These are phyloP conservation scores for Luffa aegyptiaca DNA, from an alignment of 306 rosid species.

Conservation along the genomic window DNA sequence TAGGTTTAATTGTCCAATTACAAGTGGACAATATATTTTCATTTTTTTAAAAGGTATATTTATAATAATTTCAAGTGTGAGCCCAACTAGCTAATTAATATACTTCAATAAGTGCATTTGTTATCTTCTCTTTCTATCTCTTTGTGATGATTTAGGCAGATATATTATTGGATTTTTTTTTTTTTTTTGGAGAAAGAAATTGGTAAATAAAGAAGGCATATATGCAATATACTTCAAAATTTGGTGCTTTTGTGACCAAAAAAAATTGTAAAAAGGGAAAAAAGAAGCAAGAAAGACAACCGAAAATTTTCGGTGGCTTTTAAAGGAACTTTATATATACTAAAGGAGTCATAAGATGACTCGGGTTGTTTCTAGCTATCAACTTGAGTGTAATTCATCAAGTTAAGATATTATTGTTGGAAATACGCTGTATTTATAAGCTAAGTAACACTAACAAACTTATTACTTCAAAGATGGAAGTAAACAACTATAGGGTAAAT, in stretches of 20 bases:
- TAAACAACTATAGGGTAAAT: too few relatives aligned
- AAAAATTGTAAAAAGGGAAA: background rate
- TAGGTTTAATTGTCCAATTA: background rate
- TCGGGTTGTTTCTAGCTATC: too few relatives aligned
- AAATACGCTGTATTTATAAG: too few relatives aligned
- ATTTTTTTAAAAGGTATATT: background rate
- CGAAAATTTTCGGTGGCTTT: background rate
- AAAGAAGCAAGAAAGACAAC: background rate
- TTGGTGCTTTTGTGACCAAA: background rate
- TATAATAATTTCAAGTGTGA: background rate
- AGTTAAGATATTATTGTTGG: too few relatives aligned
- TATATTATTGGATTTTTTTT: too few relatives aligned
- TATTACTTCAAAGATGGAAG: too few relatives aligned
- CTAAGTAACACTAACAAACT: too few relatives aligned
- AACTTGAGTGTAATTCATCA: too few relatives aligned
- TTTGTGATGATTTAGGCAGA: too few relatives aligned
- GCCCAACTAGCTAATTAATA: background rate
- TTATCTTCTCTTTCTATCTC: background rate
- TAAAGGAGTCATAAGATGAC: background rate
- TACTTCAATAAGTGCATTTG: background rate
- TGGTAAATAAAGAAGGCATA: background rate
- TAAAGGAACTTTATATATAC: background rate
- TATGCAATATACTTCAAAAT: background rate
- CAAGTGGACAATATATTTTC: background rate
- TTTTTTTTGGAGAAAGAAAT: too few relatives aligned